Evolutionary conservation across 2,329 filamentous ascomycete genomes (phyloP).

Genomic region (Fusarium staphyleae): DNA sequence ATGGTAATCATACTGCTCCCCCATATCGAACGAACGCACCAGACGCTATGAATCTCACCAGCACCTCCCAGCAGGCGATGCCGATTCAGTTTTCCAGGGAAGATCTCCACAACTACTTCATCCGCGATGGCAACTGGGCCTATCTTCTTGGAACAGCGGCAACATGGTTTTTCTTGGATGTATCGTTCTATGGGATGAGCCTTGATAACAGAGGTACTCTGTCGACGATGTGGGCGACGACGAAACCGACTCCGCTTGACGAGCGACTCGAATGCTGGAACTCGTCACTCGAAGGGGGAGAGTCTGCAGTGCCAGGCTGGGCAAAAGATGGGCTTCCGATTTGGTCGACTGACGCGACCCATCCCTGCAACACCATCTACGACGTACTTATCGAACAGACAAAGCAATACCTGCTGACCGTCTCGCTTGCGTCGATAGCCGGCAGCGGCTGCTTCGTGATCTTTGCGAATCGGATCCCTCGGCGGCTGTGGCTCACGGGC

Average conservation of each 20-base stretch:
- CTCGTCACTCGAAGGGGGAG: slow-evolving; percentile 52
- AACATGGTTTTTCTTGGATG: slow-evolving; percentile 61
- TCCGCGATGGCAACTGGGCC: slow-evolving; percentile 49
- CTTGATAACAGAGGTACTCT: slow-evolving; percentile 53
- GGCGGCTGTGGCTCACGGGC: slow-evolving; percentile 57
- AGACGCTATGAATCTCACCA: slow-evolving; percentile 35
- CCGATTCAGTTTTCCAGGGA: slow-evolving; percentile 57
- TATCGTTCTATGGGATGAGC: slow-evolving; percentile 62
- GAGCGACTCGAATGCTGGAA: slow-evolving; percentile 55
- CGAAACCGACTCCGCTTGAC: slow-evolving; percentile 44
- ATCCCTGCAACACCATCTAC: slow-evolving; percentile 60
- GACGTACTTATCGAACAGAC: slow-evolving; percentile 59
- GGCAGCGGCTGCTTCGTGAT: slow-evolving; percentile 58
- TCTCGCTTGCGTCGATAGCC: slow-evolving; percentile 59
- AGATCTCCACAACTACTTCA: slow-evolving; percentile 59
- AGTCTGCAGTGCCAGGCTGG: slow-evolving; percentile 55
- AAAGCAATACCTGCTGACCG: slow-evolving; percentile 60
- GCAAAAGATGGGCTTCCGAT: slow-evolving; percentile 49
- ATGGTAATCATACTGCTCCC: slow-evolving; percentile 21
- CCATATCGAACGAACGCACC: slow-evolving; percentile 36
- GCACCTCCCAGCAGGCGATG: slow-evolving; percentile 47
- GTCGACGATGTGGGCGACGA: slow-evolving; percentile 50
- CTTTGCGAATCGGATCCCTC: slow-evolving; percentile 56
- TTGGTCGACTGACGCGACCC: slow-evolving; percentile 58
- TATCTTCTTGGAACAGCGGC: slow-evolving; percentile 52